Evolutionary conservation across 192 early-diverging fungal genomes (phyloP).

Genomic region (Umbelopsis isabellina): DNA sequence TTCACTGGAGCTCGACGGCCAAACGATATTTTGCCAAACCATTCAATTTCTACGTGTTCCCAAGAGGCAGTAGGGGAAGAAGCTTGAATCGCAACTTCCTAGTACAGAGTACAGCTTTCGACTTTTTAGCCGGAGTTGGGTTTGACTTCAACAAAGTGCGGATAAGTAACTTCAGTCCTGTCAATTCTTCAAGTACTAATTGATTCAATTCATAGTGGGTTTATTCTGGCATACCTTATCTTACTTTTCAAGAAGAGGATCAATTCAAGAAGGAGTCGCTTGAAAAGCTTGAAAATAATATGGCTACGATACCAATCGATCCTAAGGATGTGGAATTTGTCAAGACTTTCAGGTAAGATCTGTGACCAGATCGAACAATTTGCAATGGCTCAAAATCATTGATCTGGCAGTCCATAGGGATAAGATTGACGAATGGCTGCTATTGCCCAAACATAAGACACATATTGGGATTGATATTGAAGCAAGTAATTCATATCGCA

Average conservation of each 20-base stretch:
- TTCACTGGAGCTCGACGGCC: constrained; percentile 54
- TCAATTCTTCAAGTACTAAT: no score
- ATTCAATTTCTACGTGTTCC: constrained; percentile 73
- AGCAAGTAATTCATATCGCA: constrained; percentile 49
- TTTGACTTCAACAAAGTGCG: constrained; percentile 69
- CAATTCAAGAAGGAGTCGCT: constrained; percentile 24
- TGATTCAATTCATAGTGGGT: constrained; percentile 33
- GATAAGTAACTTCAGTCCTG: neutral
- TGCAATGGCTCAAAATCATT: neutral
- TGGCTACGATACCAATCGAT: constrained; percentile 53
- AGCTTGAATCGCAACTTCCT: constrained; percentile 53
- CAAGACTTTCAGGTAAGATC: constrained; percentile 38
- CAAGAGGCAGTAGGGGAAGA: constrained; percentile 42
- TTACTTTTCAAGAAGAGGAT: constrained; percentile 58
- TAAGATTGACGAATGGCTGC: constrained; percentile 47
- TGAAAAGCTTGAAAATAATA: constrained; percentile 30
- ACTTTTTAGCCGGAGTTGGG: constrained; percentile 56
- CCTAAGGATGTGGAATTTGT: constrained; percentile 53
- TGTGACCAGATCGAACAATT: neutral
- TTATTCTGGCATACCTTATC: constrained; percentile 57
- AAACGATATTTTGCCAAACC: constrained; percentile 58
- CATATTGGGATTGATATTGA: constrained; percentile 42
- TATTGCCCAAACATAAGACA: constrained; percentile 41
- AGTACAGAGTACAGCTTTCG: constrained; percentile 53
- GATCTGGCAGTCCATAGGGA: constrained; percentile 18